Base-by-base conservation (phyloP, 106 monocot species). In the Dioscorea dumetorum region DNA sequence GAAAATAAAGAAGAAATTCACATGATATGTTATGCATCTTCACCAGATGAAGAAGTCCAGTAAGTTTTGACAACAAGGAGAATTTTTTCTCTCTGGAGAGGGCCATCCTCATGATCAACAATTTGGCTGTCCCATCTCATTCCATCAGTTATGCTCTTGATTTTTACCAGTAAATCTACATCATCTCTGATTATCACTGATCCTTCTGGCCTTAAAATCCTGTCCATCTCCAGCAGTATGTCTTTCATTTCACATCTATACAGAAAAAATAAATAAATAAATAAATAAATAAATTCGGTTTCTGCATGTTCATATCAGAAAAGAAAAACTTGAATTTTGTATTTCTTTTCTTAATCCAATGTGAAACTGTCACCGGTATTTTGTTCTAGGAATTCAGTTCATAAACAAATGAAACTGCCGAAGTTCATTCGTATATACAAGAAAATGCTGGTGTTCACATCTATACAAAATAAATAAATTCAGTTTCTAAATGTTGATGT, bases 191-290 rank as follows among this genome's bases (percentile, higher is more conserved):
- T 8, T 33, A 85, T 78, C 35, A 85, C 85, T 0, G 85, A 58
- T 1, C 81, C 85, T 32, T 80, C 80, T 5, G 84, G 84, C 50
- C 84, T 50, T 17, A 85, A 66, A 17, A 85, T 78, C 16, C 85
- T 57, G 22, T 85, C 85, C 85, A 81, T 85, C 68, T 85, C 85
- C 48, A 85, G 63, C 58, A 85, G 62, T 10, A 85, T 80, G 71
- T 85, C 75, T 41, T 80, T 74, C 74, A 71, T 67, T 2, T 80
- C 73, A 18, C 84, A 85, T 19, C 80, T 80, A 24, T 3, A 28
- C 28, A 53, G 9, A 14, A n/a, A n/a, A n/a, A 21, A 23, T 4
- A 18, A 16, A 56, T 15, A 56, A 56, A 56, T 13, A 28, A 28
- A 28, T 28, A 28, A 28, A 28, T 28, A 28, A 28, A 28, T 28